Percentiles rank a stretch among this genome's conserved stretches.
Conservation (phyloP, 257 asterid genomes). For the Verbascum thapsus region DNA sequence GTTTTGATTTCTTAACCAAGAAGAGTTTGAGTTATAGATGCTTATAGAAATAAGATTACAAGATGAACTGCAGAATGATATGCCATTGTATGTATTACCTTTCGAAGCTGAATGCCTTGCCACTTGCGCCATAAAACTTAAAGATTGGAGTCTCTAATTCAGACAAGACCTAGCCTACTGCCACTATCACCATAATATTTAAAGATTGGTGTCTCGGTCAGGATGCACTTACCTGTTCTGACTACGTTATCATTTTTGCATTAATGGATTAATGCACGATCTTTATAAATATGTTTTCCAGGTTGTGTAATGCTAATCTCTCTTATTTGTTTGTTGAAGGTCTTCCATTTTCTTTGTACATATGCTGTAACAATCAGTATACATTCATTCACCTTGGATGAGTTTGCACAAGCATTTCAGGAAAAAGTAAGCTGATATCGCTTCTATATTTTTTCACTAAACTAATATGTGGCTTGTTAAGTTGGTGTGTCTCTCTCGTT, state of each 20-base stretch:
- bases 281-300: background rate
- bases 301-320: conserved; percentile 24
- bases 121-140: background rate
- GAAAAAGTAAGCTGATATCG: conserved; percentile 64
- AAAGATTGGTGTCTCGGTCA: conserved; percentile 1
- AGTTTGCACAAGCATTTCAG: conserved; percentile 76
- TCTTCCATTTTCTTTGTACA: conserved; percentile 78
- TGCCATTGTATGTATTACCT: background rate
- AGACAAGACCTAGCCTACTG: too few relatives aligned
- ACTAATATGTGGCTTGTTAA: conserved; percentile 17
- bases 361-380: conserved; percentile 61
- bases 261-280: background rate
- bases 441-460: conserved; percentile 22
- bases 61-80: conserved; percentile 16
- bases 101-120: conserved; percentile 2
- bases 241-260: conserved; percentile 7
- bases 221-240: conserved; percentile 6
- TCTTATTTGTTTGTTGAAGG: conserved; percentile 51
- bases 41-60: conserved; percentile 2
- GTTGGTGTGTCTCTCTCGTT: conserved; percentile 19
- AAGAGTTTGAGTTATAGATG: conserved; percentile 1
- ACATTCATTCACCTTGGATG: conserved; percentile 77
- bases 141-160: conserved; percentile 3
- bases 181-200: conserved; percentile 1
- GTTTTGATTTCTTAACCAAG: conserved; percentile 2